These are phyloP conservation scores for Lyophyllum decastes DNA, from an alignment of 768 basidiomycete species.

Conservation along the genomic window DNA sequence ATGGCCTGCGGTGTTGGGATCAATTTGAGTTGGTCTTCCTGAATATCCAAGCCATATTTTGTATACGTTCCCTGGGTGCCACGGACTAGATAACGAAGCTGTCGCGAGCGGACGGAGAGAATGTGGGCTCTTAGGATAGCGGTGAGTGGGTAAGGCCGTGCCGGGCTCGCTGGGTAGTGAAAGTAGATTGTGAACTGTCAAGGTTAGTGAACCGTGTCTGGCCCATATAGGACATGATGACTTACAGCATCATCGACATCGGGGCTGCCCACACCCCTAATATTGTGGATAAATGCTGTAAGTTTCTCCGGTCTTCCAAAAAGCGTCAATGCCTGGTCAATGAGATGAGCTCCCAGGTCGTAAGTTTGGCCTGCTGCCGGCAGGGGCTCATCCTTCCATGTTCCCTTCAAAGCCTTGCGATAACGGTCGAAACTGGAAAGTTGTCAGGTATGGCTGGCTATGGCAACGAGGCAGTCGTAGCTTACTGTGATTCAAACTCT, in stretches of 20 bases:
- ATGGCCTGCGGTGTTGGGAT: conserved; percentile 49
- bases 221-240: not conserved
- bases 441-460: not conserved
- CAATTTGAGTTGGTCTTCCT: conserved; percentile 74
- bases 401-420: conserved; percentile 60
- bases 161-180: conserved; percentile 44
- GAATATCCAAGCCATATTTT: conserved; percentile 78
- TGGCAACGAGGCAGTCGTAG: not conserved
- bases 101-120: conserved; percentile 64
- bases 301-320: conserved; percentile 75
- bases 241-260: conserved; percentile 69
- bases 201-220: not conserved
- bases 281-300: conserved; percentile 70
- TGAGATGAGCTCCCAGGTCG: conserved; percentile 79
- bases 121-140: conserved; percentile 70
- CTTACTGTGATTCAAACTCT: conserved; percentile 79
- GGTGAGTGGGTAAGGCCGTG: conserved; percentile 55
- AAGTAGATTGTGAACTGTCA: conserved; percentile 53
- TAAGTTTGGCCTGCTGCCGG: conserved; percentile 69
- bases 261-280: conserved; percentile 62
- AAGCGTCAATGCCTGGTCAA: conserved; percentile 74
- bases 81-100: conserved; percentile 72
- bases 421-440: conserved; percentile 70
- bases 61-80: conserved; percentile 72
- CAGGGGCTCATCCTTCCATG: conserved; percentile 76